Percentiles rank a stretch among this genome's conserved stretches.
Evolutionary conservation across 106 monocot species (phyloP).

Genomic region (Dioscorea alata): DNA sequence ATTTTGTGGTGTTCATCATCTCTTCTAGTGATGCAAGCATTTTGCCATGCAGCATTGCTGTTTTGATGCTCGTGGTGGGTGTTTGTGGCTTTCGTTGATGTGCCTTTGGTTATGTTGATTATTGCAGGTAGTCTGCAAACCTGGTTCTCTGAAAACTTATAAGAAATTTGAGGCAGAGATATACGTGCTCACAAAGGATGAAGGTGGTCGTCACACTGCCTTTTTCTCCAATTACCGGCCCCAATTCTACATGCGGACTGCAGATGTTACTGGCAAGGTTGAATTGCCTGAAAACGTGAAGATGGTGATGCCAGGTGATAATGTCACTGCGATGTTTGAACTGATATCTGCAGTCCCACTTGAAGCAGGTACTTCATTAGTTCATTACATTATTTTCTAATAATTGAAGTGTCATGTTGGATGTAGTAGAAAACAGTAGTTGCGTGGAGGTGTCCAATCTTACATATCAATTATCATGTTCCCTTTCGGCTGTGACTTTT

Average conservation of each 20-base stretch:
- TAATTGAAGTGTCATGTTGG: no score
- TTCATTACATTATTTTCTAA: not conserved
- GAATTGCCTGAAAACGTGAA: conserved; percentile 88
- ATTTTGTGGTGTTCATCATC: no score
- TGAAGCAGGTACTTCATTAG: conserved; percentile 59
- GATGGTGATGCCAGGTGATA: conserved; percentile 99
- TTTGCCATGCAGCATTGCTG: no score
- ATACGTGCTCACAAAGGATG: conserved; percentile 95
- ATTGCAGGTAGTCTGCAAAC: conserved; percentile 80
- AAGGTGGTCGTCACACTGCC: conserved; percentile 96
- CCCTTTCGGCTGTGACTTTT: no score
- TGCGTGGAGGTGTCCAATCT: no score
- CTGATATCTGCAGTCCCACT: conserved; percentile 89
- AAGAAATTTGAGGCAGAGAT: conserved; percentile 97
- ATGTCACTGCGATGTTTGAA: conserved; percentile 89
- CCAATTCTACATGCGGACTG: conserved; percentile 96
- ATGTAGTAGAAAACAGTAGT: no score
- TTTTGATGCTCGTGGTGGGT: no score
- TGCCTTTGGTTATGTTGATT: not conserved
- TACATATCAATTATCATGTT: no score
- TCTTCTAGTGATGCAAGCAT: no score
- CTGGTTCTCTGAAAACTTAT: conserved; percentile 78
- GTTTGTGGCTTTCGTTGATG: no score
- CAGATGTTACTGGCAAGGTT: conserved; percentile 93
- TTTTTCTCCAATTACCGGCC: conserved; percentile 97